Conservation (phyloP, 768 basidiomycete species). For the Ramaria sp. region DNA sequence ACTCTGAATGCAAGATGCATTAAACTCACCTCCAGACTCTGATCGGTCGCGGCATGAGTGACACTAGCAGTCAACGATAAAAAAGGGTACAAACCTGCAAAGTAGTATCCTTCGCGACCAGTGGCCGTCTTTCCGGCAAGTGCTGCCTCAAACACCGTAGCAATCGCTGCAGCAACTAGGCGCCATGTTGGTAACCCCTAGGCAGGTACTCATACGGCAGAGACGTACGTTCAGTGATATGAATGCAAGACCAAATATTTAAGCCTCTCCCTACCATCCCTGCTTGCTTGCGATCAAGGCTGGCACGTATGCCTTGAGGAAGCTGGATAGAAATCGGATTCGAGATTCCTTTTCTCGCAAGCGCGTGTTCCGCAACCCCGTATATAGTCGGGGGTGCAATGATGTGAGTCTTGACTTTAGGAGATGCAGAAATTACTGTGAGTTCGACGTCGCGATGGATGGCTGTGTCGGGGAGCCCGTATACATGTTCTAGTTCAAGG, state of each 20-base stretch:
- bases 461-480: constrained; percentile 32
- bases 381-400: constrained; percentile 50
- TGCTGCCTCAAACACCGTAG: constrained; percentile 34
- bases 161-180: constrained; percentile 21
- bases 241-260: constrained; percentile 50
- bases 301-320: constrained; percentile 15
- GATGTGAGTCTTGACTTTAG: constrained; percentile 35
- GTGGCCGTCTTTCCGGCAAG: constrained; percentile 14
- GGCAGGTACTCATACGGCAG: background rate
- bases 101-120: constrained; percentile 44
- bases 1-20: background rate
- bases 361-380: constrained; percentile 35
- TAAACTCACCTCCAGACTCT: background rate
- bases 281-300: no score
- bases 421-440: constrained; percentile 35
- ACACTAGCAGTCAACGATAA: background rate
- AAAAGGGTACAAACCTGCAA: constrained; percentile 22
- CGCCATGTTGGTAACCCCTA: background rate
- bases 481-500: constrained; percentile 33
- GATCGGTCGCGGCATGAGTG: background rate
- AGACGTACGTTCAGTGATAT: constrained; percentile 26
- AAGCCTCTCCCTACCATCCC: no score
- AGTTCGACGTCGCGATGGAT: constrained; percentile 42
- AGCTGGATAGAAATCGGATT: constrained; percentile 31
- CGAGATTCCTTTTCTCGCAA: constrained; percentile 42